Base-by-base conservation (phyloP, 202 grass and related monocot species). In the Panicum hallii region DNA sequence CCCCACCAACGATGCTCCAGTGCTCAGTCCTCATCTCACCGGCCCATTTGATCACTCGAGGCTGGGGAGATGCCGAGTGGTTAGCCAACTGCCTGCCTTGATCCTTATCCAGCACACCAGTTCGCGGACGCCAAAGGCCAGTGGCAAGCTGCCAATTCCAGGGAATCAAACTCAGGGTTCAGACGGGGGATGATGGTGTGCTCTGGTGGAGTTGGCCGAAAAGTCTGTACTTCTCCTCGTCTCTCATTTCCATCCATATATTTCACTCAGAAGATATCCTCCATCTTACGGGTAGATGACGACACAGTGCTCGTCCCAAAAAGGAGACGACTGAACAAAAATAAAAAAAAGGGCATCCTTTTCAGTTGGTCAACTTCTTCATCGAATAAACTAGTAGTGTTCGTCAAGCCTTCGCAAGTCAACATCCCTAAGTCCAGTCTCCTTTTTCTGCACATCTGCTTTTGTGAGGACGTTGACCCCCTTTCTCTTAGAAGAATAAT, bases 161-260 rank as follows among this genome's bases (percentile, higher is more conserved):
- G 34, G 32, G 74, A 74, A 79, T 69, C 23, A 48, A 70, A 73
- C 26, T 38, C 16, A 28, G 74, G 79, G 62, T 69, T 87, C 67
- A 60, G 60, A 74, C 42, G n/a, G 52, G 66, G 26, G 26, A 26
- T 26, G 26, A 38, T 38, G 12, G 62, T 58, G 43, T 44, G 52
- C 49, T 56, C 81, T 2, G 67, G 68, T 90, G 73, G 69, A 87
- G 75, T 83, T 61, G 84, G 84, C 75, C 68, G 32, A 87, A 83
- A 74, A 62, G 78, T 4, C 50, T 28, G 52, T 22, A 86, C 9
- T 42, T 16, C 34, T 28, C 64, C 7, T 5, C 36, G 13, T 15
- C 23, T 15, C 23, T 32, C 72, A 16, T 65, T 40, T 38, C 61
- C 34, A 61, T 61, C 10, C 10, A 32, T 52, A 15, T 52, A 38